Percentiles rank a stretch among this genome's conserved stretches.
phyloP scores from a whole-genome alignment of 2,329 filamentous ascomycete species.

The Aspergillus neoniger region DNA sequence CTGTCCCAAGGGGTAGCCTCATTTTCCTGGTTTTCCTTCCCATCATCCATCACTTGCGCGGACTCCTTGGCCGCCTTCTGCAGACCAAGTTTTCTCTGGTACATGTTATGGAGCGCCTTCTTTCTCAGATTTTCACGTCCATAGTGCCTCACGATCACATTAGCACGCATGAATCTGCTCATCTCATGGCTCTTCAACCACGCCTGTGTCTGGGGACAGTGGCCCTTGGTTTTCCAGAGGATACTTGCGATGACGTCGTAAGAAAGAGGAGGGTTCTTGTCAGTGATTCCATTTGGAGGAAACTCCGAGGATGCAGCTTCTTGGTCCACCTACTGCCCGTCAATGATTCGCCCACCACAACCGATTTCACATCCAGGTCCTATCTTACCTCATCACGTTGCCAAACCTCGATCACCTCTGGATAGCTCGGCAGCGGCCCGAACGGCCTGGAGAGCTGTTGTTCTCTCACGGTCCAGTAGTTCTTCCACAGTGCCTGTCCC shows the following conservation, averaged over 20 bases:
- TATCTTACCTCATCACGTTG: conserved; percentile 6
- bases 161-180: conserved; percentile 10
- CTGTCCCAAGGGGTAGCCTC: conserved; percentile 6
- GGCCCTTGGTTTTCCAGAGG: conserved; percentile 19
- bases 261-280: conserved; percentile 11
- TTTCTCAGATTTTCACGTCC: conserved; percentile 15
- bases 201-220: conserved; percentile 21
- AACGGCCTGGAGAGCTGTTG: conserved; percentile 12
- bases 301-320: conserved; percentile 1
- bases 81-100: conserved; percentile 9
- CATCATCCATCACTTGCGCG: conserved; percentile 1
- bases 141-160: conserved; percentile 6
- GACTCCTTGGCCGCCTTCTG: background rate
- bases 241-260: conserved; percentile 22
- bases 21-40: background rate
- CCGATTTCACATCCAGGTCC: no score
- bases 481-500: conserved; percentile 2
- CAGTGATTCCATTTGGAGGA: conserved; percentile 5
- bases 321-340: background rate
- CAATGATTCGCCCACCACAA: background rate
- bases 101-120: conserved; percentile 9
- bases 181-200: conserved; percentile 24
- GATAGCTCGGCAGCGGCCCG: background rate
- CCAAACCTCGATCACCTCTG: background rate
- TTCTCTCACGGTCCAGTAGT: conserved; percentile 13